phyloP scores from a whole-genome alignment of 768 basidiomycete genomes.

The Porpolomopsis calyptriformis region DNA sequence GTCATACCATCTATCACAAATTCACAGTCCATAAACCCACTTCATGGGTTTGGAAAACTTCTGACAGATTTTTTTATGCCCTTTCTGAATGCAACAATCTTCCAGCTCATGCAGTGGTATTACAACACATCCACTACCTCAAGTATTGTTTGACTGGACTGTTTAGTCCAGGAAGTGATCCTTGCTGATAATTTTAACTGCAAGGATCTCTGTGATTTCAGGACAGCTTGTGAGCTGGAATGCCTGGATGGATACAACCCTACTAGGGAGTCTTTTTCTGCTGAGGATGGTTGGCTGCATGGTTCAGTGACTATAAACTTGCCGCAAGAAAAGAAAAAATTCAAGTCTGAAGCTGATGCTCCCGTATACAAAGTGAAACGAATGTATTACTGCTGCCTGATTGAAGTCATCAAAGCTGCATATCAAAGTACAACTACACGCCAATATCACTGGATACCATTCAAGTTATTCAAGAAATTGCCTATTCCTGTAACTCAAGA shows the following conservation, averaged over 20 bases:
- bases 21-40: background rate
- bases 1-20: background rate
- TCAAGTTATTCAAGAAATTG: conserved; percentile 13
- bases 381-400: conserved; percentile 14
- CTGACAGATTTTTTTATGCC: conserved; percentile 10
- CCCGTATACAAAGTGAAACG: conserved; percentile 13
- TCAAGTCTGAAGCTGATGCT: conserved; percentile 11
- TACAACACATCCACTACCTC: conserved; percentile 22
- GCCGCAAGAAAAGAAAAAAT: conserved; percentile 13
- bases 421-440: background rate
- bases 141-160: conserved; percentile 16
- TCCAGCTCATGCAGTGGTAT: conserved; percentile 22
- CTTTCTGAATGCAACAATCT: conserved; percentile 18
- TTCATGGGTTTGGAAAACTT: background rate
- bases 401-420: conserved; percentile 13
- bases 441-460: conserved; percentile 15
- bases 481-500: conserved; percentile 9
- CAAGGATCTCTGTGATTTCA: conserved; percentile 14
- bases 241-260: conserved; percentile 2
- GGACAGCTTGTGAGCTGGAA: conserved; percentile 13
- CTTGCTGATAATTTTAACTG: conserved; percentile 15
- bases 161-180: conserved; percentile 19
- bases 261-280: conserved; percentile 8
- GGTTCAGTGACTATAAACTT: conserved; percentile 16
- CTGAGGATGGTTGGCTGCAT: conserved; percentile 15